phyloP scores from a whole-genome alignment of 2,329 filamentous ascomycete genomes.

The Rhynchosporium graminicola region DNA sequence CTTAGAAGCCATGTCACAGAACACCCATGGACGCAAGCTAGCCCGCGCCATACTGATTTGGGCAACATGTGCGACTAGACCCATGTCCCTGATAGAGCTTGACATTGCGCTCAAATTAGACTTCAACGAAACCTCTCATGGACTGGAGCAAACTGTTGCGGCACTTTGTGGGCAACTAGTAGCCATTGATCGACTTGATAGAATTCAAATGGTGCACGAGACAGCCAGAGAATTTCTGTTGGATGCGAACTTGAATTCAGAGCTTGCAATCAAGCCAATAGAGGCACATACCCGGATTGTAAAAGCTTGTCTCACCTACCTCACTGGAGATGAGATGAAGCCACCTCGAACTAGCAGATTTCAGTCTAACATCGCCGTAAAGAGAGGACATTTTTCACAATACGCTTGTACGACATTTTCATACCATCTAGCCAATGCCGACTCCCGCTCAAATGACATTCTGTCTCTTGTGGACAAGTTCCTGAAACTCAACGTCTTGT shows the following conservation, averaged over 20 bases:
- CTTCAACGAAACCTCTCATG: conserved; percentile 32
- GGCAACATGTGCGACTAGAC: conserved; percentile 33
- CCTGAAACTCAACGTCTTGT: conserved; percentile 35
- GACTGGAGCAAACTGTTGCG: conserved; percentile 32
- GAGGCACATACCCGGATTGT: conserved; percentile 35
- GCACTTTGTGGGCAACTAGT: conserved; percentile 41
- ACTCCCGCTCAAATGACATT: conserved; percentile 28
- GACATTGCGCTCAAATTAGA: conserved; percentile 38
- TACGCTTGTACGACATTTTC: conserved; percentile 39
- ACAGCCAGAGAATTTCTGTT: conserved; percentile 39
- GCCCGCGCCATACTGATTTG: conserved; percentile 38
- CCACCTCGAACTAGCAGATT: conserved; percentile 19
- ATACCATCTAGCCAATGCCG: conserved; percentile 32
- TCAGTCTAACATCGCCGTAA: not conserved
- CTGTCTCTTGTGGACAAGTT: conserved; percentile 34
- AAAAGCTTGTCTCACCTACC: conserved; percentile 34
- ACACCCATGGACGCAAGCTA: conserved; percentile 35
- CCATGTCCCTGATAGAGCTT: conserved; percentile 36
- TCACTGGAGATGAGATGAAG: conserved; percentile 31
- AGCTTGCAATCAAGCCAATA: conserved; percentile 31
- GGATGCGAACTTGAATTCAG: conserved; percentile 18
- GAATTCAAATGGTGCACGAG: conserved; percentile 37
- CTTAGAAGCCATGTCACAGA: conserved; percentile 19
- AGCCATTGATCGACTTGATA: conserved; percentile 28
- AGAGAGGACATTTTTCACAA: conserved; percentile 21